Evolutionary conservation across 169 alveolate species (phyloP), one percentile per base, ranked within the genome.

Genomic region (Plasmodium vivax): DNA sequence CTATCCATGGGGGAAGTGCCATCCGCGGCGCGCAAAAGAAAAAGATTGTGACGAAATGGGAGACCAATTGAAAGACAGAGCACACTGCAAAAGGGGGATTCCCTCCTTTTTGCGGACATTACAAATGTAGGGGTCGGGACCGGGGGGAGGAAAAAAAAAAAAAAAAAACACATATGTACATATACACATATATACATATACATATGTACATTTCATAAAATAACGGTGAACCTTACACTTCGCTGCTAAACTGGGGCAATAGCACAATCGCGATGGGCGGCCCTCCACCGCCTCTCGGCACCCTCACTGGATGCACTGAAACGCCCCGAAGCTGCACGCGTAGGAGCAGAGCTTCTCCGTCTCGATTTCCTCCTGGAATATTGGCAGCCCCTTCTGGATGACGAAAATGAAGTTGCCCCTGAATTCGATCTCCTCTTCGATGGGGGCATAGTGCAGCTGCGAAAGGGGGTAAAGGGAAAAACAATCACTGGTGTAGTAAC

Each of bases 301-400:
- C 54, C 58, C 82, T 36, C 45, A 77, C 27, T 72, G 41, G 54
- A 79, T 36, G 45, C 41, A 7, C 72, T 68, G 56, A 41, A 90
- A 81, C n/a, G 91, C 90, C 41, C 94, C 94, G 23, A 68, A 90
- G 38, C 92, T 62, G 16, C 83, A 62, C 32, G 68, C 38, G 47
- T 90, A 90, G 62, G 90, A 43, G 23, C 75, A 81, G 19, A 90
- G 75, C 43, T 38, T 45, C 23, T 90, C 94, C n/a, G 62, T 47
- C 4, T 90, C 81, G 32, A 90, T 74, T 79, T 90, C 94, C 75
- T 90, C 80, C 56, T n/a, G 38, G 81, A 90, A 90, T 81, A 90
- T 90, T 41, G 82, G 45, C 8, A 90, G 74, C 16, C 94, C 94
- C 34, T 68, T 62, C 80, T 90, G 94, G 41, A 90, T 90, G 27